Evolutionary conservation across 768 basidiomycete genomes (phyloP), one percentile per base, ranked within the genome.

Genomic region (Infundibulicybe gibba): DNA sequence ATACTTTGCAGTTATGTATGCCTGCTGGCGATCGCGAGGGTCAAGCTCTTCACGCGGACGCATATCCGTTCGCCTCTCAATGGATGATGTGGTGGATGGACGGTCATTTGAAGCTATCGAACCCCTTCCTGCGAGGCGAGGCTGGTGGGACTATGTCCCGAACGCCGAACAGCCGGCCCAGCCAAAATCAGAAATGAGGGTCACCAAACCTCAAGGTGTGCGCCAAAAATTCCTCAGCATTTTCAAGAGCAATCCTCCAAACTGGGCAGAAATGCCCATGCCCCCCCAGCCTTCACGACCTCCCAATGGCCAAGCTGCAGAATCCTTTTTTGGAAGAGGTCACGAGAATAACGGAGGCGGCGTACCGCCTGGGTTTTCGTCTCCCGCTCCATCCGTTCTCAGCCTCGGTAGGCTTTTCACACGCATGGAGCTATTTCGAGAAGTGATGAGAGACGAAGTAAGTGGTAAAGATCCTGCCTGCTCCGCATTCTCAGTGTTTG

Each of bases 361-460:
- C 25, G 25, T 25, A 8, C 25, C 25, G 25, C 53, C 46, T 40
- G 53, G 56, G 30, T 52, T 34, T 40, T 35, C 39, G 20, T 60
- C 60, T 40, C 63, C 62, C 11, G 53, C 58, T 5, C 60, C 61
- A 32, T 70, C 69, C 11, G 60, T 63, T 8, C 55, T 64, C 46
- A 76, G 73, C 51, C 68, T 79, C 21, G 73, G 74, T 41, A 69
- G 72, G 49, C 66, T 77, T 40, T 66, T 82, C 33, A 75, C 80
- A 9, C 68, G 72, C 11, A 75, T 81, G 68, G 71, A 70, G 46
- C 63, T 79, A 20, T 78, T 85, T 49, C 74, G 69, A 21, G 59
- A 72, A 55, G 80, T 80, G 30, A 73, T 85, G 64, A 76, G 71
- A 52, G 76, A 85, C 57, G 83, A 85, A 72, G 83, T 83, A 54